phyloP scores from a whole-genome alignment of 257 asterid species.

The Cynanchum wilfordii region DNA sequence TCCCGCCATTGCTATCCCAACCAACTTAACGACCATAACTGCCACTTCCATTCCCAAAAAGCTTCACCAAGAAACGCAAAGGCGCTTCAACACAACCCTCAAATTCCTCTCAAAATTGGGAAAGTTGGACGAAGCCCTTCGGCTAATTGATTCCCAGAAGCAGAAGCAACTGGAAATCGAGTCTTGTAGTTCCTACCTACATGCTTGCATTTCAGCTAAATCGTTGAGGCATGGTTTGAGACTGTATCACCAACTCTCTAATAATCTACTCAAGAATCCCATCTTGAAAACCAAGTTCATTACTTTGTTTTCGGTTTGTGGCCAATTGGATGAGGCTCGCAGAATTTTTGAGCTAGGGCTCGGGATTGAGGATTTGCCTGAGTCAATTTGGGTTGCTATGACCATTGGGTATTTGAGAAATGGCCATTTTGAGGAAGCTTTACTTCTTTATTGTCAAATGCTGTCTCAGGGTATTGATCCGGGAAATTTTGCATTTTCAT shows the following conservation, averaged over 20 bases:
- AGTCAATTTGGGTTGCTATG: slow-evolving; percentile 47
- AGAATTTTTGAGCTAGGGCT: slow-evolving; percentile 29
- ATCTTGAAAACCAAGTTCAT: slow-evolving; percentile 37
- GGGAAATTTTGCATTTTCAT: slow-evolving; percentile 35
- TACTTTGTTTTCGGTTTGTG: slow-evolving; percentile 49
- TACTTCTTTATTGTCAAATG: slow-evolving; percentile 34
- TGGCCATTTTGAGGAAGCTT: slow-evolving; percentile 27
- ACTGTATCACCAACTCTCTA: slow-evolving; percentile 34
- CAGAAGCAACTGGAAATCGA: slow-evolving; percentile 14
- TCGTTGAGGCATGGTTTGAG: slow-evolving; percentile 36
- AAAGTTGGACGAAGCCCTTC: slow-evolving; percentile 44
- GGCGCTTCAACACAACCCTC: slow-evolving; percentile 26
- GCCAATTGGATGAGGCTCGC: slow-evolving; percentile 39
- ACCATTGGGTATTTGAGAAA: slow-evolving; percentile 44
- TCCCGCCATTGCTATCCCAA: slow-evolving; percentile 25
- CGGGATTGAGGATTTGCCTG: slow-evolving; percentile 24
- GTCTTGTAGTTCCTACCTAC: slow-evolving; percentile 34
- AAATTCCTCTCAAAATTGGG: slow-evolving; percentile 38
- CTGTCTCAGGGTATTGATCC: slow-evolving; percentile 26
- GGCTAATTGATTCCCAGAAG: slow-evolving; percentile 28
- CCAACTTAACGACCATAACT: slow-evolving; percentile 32
- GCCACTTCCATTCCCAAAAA: slow-evolving; percentile 22
- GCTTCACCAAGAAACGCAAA: slow-evolving; percentile 9
- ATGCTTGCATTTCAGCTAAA: slow-evolving; percentile 41
- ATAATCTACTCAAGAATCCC: slow-evolving; percentile 29